Base-by-base conservation (phyloP, 1,284 basidiomycete genomes). In the Pseudomicrostroma phylloplanum region DNA sequence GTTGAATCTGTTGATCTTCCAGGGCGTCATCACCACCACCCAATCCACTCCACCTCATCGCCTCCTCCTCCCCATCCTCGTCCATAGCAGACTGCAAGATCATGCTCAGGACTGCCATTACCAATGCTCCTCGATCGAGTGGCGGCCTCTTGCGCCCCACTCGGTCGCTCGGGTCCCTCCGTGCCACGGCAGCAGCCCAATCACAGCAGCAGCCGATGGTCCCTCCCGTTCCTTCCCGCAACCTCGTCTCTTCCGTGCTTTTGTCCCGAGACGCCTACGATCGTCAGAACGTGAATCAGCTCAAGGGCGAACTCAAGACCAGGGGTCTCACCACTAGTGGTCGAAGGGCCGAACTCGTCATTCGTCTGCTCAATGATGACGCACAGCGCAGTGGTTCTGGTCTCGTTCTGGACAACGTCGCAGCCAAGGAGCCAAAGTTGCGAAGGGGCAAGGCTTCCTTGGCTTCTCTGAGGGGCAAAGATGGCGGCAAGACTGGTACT, bases 291-390 rank as follows among this genome's bases (percentile, higher is more conserved):
- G 19, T 61, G 39, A 61, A 42, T n/a, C 49, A 61, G 54, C 26
- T 56, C 23, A 60, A 56, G 48, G 19, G 42, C 56, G 59, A 61
- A 49, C 58, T 56, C 30, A 55, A 61, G 56, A n/a, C 26, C 13
- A n/a, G 63, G 9, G 63, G 63, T 13, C 49, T 64, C 19, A 11
- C 63, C n/a, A 62, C 63, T 26, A 48, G n/a, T 30, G 63, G 63
- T 21, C 51, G 55, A 15, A 30, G 57, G 25, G 56, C 46, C 4
- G 63, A 64, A 1, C 46, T 64, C 19, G 41, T 64, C 15, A 25
- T 46, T 15, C 56, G 63, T 15, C 46, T 64, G 48, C 30, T 63
- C 13, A 55, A 57, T 19, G 55, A 62, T 36, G 63, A 64, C 56
- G 51, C 26, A 17, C 23, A 49, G 23, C 46, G 42, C 21, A 25